phyloP scores from a whole-genome alignment of 495 filamentous ascomycete species.

The Annulohypoxylon stygium region DNA sequence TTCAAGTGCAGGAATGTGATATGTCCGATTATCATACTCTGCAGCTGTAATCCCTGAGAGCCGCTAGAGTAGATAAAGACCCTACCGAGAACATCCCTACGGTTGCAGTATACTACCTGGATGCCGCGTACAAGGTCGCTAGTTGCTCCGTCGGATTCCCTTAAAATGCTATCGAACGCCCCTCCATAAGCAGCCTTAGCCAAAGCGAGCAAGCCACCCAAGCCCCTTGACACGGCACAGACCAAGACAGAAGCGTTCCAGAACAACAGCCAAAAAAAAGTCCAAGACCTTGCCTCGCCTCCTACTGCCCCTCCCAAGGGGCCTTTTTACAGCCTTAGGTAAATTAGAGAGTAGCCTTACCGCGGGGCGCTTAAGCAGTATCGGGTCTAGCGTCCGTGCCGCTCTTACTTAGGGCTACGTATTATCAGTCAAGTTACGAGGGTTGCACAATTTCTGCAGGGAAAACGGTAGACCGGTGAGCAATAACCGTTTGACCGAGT shows the following conservation, averaged over 20 bases:
- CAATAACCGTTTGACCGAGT: slow-evolving; percentile 8
- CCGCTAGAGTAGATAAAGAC: slow-evolving; percentile 37
- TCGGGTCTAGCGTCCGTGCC: slow-evolving; percentile 12
- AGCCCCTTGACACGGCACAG: slow-evolving; percentile 29
- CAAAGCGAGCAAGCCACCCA: slow-evolving; percentile 28
- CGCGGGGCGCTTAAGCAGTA: slow-evolving; percentile 21
- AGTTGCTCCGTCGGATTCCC: slow-evolving; percentile 29
- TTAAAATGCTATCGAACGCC: slow-evolving; percentile 19
- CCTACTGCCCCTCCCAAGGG: slow-evolving; percentile 16
- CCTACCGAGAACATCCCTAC: slow-evolving; percentile 39
- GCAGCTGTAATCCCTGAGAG: slow-evolving; percentile 35
- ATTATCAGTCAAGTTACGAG: slow-evolving; percentile 4
- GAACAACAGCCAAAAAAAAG: slow-evolving; percentile 27
- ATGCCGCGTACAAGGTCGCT: slow-evolving; percentile 39
- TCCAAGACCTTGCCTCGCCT: slow-evolving; percentile 8
- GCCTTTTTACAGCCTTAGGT: slow-evolving; percentile 31
- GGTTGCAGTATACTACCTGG: slow-evolving; percentile 33
- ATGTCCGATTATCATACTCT: slow-evolving; percentile 17
- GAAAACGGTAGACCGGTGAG: slow-evolving; percentile 15
- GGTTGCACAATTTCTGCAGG: background rate
- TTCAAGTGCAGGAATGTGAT: slow-evolving; percentile 36
- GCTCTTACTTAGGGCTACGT: slow-evolving; percentile 15
- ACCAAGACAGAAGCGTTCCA: slow-evolving; percentile 41
- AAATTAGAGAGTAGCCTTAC: slow-evolving; percentile 38
- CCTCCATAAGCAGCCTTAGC: slow-evolving; percentile 15